Conservation (phyloP, 352 stramenopile species). For the Pilasporangium apinafurcum region DNA sequence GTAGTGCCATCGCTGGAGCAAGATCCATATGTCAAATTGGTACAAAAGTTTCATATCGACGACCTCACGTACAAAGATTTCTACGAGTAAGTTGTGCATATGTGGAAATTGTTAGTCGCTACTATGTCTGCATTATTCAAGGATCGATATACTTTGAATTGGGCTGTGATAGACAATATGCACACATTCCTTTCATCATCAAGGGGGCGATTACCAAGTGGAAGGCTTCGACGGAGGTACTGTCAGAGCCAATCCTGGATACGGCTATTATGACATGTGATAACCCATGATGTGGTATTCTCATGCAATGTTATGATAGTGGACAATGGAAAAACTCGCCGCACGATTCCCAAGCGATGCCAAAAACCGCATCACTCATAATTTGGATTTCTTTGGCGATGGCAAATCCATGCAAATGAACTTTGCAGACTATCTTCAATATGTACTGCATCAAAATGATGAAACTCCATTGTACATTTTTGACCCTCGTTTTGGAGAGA, state of each 20-base stretch:
- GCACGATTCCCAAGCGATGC: conserved; percentile 37
- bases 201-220: conserved; percentile 59
- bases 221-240: conserved; percentile 60
- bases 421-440: conserved; percentile 68
- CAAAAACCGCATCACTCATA: conserved; percentile 71
- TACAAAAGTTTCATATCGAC: conserved; percentile 48
- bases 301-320: conserved; percentile 24
- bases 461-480: conserved; percentile 88
- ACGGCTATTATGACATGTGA: background rate
- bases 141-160: background rate
- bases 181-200: conserved; percentile 67
- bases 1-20: conserved; percentile 27
- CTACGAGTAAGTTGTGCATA: conserved; percentile 44
- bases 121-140: too few relatives aligned
- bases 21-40: conserved; percentile 33
- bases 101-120: too few relatives aligned
- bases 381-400: conserved; percentile 59
- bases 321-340: conserved; percentile 64
- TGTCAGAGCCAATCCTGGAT: background rate
- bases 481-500: conserved; percentile 75
- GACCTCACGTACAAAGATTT: conserved; percentile 62
- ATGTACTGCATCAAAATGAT: conserved; percentile 59
- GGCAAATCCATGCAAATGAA: conserved; percentile 63
- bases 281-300: background rate
- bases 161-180: conserved; percentile 40